Conservation (phyloP, 1,284 basidiomycete species). For the Heterobasidion parviporum region DNA sequence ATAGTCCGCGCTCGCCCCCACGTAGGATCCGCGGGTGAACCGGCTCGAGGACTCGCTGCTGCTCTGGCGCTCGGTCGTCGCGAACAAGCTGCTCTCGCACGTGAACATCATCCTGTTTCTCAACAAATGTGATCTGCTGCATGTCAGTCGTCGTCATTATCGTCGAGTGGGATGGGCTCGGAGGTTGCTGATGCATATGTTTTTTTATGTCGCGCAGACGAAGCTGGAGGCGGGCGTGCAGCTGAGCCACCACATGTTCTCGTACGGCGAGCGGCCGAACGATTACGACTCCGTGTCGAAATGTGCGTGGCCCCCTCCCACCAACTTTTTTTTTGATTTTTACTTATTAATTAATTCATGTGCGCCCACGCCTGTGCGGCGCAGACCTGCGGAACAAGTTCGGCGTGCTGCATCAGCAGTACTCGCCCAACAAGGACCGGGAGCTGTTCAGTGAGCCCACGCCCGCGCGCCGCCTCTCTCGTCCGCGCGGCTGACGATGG, state of each 20-base stretch:
- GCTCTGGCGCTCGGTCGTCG: constrained; percentile 61
- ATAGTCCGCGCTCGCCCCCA: neutral
- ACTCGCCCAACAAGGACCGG: constrained; percentile 58
- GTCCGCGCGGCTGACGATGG: constrained; percentile 3
- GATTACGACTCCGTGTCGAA: constrained; percentile 65
- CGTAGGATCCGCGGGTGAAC: constrained; percentile 60
- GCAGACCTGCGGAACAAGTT: constrained; percentile 71
- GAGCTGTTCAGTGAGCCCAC: constrained; percentile 52
- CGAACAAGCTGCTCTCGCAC: constrained; percentile 57
- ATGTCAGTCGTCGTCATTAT: constrained; percentile 27
- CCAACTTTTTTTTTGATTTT: no score
- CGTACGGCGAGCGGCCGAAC: constrained; percentile 64
- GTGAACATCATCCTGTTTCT: constrained; percentile 73
- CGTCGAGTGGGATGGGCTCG: no score
- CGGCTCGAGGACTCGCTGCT: constrained; percentile 68
- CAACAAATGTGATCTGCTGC: constrained; percentile 71
- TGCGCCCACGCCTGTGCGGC: constrained; percentile 6
- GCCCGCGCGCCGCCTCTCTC: constrained; percentile 15
- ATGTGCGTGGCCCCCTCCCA: constrained; percentile 42
- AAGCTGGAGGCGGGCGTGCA: constrained; percentile 72
- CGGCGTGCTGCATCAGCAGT: constrained; percentile 54
- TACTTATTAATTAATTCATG: no score
- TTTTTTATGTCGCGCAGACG: no score
- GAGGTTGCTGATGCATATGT: neutral
- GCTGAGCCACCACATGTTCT: constrained; percentile 56